phyloP scores from a whole-genome alignment of 768 basidiomycete genomes.

The Chalciporus pseudorubinellus region DNA sequence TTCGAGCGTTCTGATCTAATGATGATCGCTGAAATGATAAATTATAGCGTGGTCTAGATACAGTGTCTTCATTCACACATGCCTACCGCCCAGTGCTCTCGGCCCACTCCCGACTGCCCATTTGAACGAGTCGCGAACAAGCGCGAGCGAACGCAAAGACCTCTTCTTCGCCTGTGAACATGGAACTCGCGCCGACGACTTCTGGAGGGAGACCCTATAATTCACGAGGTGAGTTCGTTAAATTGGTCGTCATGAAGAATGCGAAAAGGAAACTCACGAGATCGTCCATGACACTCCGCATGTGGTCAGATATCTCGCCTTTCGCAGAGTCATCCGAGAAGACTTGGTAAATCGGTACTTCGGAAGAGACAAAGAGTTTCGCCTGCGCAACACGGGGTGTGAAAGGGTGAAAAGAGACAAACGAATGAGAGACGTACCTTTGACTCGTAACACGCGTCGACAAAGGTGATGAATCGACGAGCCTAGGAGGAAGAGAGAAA shows the following conservation, averaged over 20 bases:
- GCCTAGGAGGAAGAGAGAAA: conserved; percentile 47
- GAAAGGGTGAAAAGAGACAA: neutral
- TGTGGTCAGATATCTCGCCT: conserved; percentile 68
- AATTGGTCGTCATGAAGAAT: neutral
- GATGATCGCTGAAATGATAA: too few species aligned
- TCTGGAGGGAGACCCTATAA: conserved; percentile 74
- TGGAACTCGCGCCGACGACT: conserved; percentile 75
- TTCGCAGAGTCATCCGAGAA: conserved; percentile 70
- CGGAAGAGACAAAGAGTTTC: conserved; percentile 87
- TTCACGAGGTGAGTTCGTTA: neutral
- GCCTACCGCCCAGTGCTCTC: conserved; percentile 38
- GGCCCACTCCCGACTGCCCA: conserved; percentile 89
- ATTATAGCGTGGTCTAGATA: too few species aligned
- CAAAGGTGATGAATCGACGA: conserved; percentile 94
- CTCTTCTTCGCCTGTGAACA: conserved; percentile 97
- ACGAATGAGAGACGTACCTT: conserved; percentile 47
- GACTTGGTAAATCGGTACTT: conserved; percentile 86
- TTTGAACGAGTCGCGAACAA: conserved; percentile 81
- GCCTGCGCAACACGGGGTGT: conserved; percentile 72
- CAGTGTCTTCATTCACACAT: too few species aligned
- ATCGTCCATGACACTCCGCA: conserved; percentile 94
- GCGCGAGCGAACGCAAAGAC: conserved; percentile 96
- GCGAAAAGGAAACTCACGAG: conserved; percentile 51
- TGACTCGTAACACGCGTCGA: conserved; percentile 95
- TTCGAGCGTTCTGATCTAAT: neutral